These are phyloP conservation scores for Leccinum obscurum DNA, from an alignment of 768 basidiomycete species.

Conservation along the genomic window DNA sequence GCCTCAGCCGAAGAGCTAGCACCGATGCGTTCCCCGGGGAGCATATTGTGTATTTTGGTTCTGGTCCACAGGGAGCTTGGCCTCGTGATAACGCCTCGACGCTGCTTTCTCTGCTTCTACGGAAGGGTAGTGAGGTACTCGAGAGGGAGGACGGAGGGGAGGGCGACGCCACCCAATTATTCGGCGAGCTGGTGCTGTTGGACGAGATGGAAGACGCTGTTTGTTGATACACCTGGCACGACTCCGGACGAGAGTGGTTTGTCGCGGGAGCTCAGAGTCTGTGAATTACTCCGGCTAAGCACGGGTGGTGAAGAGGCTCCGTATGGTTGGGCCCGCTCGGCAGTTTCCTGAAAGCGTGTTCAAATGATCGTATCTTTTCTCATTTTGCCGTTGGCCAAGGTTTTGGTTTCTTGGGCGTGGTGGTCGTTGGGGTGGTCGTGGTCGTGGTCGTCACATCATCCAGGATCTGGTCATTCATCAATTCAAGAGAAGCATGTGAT, in stretches of 20 bases:
- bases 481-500: background rate
- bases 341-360: constrained; percentile 63
- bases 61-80: constrained; percentile 67
- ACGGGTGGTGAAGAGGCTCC: constrained; percentile 30
- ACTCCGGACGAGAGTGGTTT: constrained; percentile 15
- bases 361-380: constrained; percentile 72
- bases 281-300: constrained; percentile 27
- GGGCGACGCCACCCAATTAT: constrained; percentile 31
- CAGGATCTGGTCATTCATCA: constrained; percentile 14
- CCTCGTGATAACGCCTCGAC: constrained; percentile 64
- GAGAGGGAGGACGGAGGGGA: constrained; percentile 27
- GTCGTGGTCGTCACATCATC: background rate
- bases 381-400: constrained; percentile 71
- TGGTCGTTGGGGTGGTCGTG: background rate
- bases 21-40: constrained; percentile 18
- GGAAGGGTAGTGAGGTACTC: constrained; percentile 51
- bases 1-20: constrained; percentile 17
- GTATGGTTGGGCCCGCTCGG: constrained; percentile 52
- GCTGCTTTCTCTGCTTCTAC: constrained; percentile 79
- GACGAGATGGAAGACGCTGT: constrained; percentile 43
- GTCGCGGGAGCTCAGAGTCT: background rate
- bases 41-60: constrained; percentile 43
- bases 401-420: constrained; percentile 18
- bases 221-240: constrained; percentile 36
- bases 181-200: constrained; percentile 16